A percentile compares a stretch with the other conserved stretches of the same genome.
These are phyloP conservation scores for Naematelia aurantialba DNA, from an alignment of 768 basidiomycete genomes.

Conservation along the genomic window DNA sequence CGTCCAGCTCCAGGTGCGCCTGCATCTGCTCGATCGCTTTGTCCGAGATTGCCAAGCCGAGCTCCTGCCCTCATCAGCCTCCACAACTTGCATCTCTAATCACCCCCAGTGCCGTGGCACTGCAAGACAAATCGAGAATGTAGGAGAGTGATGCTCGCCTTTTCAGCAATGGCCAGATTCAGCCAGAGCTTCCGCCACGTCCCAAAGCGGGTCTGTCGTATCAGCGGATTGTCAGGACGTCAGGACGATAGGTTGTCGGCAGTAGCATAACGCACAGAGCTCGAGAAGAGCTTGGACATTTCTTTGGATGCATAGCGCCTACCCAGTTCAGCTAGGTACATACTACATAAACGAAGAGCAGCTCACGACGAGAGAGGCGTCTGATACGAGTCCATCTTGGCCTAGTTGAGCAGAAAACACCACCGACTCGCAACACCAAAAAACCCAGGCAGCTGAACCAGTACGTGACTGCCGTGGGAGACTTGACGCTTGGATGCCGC, in stretches of 20 bases:
- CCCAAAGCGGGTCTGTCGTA: conserved; percentile 80
- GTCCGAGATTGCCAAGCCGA: conserved; percentile 83
- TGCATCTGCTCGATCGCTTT: conserved; percentile 93
- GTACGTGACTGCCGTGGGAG: too few relatives aligned
- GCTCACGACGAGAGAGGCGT: conserved; percentile 51
- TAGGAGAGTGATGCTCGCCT: conserved; percentile 49
- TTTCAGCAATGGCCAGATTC: conserved; percentile 91
- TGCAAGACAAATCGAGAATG: background rate
- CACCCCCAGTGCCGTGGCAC: background rate
- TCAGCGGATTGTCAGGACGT: conserved; percentile 4
- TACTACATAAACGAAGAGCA: background rate
- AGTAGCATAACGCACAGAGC: conserved; percentile 76
- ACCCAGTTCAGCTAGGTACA: conserved; percentile 7
- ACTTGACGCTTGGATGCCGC: too few relatives aligned
- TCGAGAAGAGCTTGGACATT: conserved; percentile 96
- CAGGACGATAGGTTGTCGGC: too few relatives aligned
- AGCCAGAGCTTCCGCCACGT: conserved; percentile 97
- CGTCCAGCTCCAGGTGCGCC: conserved; percentile 82
- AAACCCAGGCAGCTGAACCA: background rate
- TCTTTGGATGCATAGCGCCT: conserved; percentile 99
- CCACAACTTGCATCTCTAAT: background rate
- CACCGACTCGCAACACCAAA: background rate
- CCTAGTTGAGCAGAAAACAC: background rate
- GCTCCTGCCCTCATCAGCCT: conserved; percentile 53
- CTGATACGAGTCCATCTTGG: conserved; percentile 50